Conservation (phyloP, 306 rosid species). For the Pueraria montana region DNA sequence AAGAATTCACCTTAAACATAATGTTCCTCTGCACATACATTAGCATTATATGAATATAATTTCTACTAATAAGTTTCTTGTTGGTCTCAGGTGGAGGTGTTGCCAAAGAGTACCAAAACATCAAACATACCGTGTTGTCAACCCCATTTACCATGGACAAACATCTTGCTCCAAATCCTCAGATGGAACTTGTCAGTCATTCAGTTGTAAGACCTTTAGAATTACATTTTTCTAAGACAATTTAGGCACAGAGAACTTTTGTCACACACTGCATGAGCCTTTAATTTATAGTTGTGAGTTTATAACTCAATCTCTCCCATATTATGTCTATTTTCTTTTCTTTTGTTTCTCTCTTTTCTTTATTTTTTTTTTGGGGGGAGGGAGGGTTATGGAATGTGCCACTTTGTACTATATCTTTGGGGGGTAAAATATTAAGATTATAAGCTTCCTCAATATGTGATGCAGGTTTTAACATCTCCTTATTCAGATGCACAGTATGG, state of each 20-base stretch:
- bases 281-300: constrained; percentile 11
- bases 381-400: constrained; percentile 16
- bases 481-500: constrained; percentile 72
- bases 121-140: constrained; percentile 53
- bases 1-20: constrained; percentile 15
- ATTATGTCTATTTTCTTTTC: constrained; percentile 1
- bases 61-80: constrained; percentile 3
- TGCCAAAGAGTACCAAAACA: constrained; percentile 55
- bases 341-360: not conserved
- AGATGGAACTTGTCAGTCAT: constrained; percentile 74
- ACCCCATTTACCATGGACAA: constrained; percentile 55
- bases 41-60: constrained; percentile 33
- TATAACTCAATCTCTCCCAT: constrained; percentile 20
- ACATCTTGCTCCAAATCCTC: constrained; percentile 62
- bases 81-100: constrained; percentile 58
- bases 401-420: not conserved
- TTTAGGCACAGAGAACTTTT: constrained; percentile 8
- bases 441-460: constrained; percentile 49
- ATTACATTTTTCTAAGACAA: constrained; percentile 30
- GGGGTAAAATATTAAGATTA: constrained; percentile 28
- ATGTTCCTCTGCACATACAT: not conserved
- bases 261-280: constrained; percentile 24
- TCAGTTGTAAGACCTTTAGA: constrained; percentile 69
- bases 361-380: too few relatives aligned
- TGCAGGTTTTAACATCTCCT: constrained; percentile 80